Conservation (phyloP, 2,329 filamentous ascomycete species). For the Alternaria arborescens region DNA sequence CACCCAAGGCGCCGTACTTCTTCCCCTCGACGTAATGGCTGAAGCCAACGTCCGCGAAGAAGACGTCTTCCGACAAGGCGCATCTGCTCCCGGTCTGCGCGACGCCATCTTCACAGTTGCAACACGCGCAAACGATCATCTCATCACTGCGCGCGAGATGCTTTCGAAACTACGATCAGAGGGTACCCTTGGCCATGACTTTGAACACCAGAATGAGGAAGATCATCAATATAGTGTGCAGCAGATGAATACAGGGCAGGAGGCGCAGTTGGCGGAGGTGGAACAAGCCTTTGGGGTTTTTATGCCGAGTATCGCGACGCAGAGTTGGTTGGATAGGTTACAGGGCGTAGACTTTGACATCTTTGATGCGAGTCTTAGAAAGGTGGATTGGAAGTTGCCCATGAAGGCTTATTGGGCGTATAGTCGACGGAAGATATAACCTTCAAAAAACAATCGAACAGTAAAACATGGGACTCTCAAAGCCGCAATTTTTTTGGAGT, state of each 20-base stretch:
- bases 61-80: slow-evolving; percentile 83
- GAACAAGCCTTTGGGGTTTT: slow-evolving; percentile 79
- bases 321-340: slow-evolving; percentile 78
- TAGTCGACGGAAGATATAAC: slow-evolving; percentile 59
- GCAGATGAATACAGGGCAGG: slow-evolving; percentile 47
- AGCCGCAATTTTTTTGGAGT: background rate
- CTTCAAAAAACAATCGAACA: background rate
- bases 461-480: background rate
- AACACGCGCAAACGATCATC: slow-evolving; percentile 91
- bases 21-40: slow-evolving; percentile 91
- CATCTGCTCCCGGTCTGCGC: slow-evolving; percentile 78
- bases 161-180: slow-evolving; percentile 79
- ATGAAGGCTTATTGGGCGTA: slow-evolving; percentile 76
- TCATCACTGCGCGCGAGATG: slow-evolving; percentile 95
- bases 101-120: slow-evolving; percentile 93
- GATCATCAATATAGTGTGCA: slow-evolving; percentile 64
- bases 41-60: slow-evolving; percentile 83
- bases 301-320: slow-evolving; percentile 79
- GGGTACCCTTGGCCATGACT: slow-evolving; percentile 80
- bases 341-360: slow-evolving; percentile 87
- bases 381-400: slow-evolving; percentile 83
- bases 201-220: slow-evolving; percentile 83
- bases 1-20: slow-evolving; percentile 72
- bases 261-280: slow-evolving; percentile 60
- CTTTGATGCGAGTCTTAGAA: slow-evolving; percentile 69